Evolutionary conservation across 257 asterid genomes (phyloP).

Genomic region (Jasminum sambac): DNA sequence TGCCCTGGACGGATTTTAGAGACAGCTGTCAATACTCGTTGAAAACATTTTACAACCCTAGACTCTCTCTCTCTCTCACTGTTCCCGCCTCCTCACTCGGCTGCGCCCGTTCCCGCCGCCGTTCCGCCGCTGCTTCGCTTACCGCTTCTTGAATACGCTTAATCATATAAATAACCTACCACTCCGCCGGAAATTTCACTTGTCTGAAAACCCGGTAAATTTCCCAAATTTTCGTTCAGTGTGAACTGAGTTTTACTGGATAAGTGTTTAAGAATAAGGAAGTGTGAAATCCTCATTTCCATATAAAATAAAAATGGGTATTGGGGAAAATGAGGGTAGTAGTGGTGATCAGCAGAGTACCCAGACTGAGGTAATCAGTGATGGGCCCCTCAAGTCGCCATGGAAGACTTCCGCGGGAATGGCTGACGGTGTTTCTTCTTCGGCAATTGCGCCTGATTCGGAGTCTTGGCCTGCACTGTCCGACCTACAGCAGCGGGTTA

Average conservation of each 20-base stretch:
- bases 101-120: conserved; percentile 1
- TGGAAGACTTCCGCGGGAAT: conserved; percentile 59
- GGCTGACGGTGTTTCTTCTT: conserved; percentile 34
- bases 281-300: neutral
- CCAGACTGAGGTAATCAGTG: conserved; percentile 43
- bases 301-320: conserved; percentile 31
- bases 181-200: neutral
- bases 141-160: neutral
- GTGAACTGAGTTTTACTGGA: neutral
- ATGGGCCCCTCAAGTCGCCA: conserved; percentile 63
- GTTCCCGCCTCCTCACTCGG: neutral
- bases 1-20: conserved; percentile 13
- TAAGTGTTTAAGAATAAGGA: neutral
- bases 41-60: conserved; percentile 9
- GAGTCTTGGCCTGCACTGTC: conserved; percentile 86
- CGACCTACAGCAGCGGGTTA: conserved; percentile 54
- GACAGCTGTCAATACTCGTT: conserved; percentile 19
- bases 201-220: neutral
- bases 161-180: neutral
- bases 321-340: conserved; percentile 51
- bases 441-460: conserved; percentile 50
- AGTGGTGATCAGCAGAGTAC: conserved; percentile 38
- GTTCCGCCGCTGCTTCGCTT: too few species aligned
- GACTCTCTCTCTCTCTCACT: neutral
- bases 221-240: neutral